A percentile compares a stretch with the other conserved stretches of the same genome.
phyloP scores from a whole-genome alignment of 2,329 filamentous ascomycete species.

The Whalleya microplaca region DNA sequence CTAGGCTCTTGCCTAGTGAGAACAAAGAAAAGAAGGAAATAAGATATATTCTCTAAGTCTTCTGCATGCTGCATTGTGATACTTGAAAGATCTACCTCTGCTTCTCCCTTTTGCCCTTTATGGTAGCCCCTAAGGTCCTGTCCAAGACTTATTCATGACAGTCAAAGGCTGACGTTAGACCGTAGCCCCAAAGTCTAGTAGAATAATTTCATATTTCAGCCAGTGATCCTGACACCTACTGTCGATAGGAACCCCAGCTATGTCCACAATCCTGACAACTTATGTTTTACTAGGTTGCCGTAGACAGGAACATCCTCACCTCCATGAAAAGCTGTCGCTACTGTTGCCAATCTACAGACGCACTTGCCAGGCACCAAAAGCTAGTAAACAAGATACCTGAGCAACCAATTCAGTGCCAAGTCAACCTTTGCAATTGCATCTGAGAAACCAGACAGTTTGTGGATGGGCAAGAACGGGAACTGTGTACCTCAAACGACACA shows the following conservation, averaged over 20 bases:
- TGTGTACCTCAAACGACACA: not conserved
- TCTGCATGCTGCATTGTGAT: slow-evolving; percentile 3
- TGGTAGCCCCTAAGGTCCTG: slow-evolving; percentile 9
- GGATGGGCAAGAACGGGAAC: not conserved
- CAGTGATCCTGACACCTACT: slow-evolving; percentile 14
- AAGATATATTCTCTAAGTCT: not conserved
- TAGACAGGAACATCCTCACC: not conserved
- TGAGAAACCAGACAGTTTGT: not conserved
- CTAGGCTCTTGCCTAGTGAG: not conserved
- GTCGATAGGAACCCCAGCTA: slow-evolving; percentile 5
- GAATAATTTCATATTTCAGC: slow-evolving; percentile 20
- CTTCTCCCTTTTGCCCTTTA: slow-evolving; percentile 14
- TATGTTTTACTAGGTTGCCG: not conserved
- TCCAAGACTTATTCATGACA: slow-evolving; percentile 24
- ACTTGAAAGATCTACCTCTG: slow-evolving; percentile 8
- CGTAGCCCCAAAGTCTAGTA: slow-evolving; percentile 9
- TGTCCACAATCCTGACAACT: slow-evolving; percentile 13
- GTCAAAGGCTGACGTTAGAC: slow-evolving; percentile 20
- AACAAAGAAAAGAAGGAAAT: slow-evolving; percentile 13
- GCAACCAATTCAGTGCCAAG: not conserved
- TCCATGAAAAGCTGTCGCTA: not conserved
- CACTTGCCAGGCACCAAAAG: not conserved
- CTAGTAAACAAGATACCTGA: not conserved
- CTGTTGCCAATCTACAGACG: not conserved
- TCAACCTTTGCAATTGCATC: too few species aligned